These are phyloP conservation scores for Choiromyces venosus DNA, from an alignment of 495 filamentous ascomycete species.

Conservation along the genomic window DNA sequence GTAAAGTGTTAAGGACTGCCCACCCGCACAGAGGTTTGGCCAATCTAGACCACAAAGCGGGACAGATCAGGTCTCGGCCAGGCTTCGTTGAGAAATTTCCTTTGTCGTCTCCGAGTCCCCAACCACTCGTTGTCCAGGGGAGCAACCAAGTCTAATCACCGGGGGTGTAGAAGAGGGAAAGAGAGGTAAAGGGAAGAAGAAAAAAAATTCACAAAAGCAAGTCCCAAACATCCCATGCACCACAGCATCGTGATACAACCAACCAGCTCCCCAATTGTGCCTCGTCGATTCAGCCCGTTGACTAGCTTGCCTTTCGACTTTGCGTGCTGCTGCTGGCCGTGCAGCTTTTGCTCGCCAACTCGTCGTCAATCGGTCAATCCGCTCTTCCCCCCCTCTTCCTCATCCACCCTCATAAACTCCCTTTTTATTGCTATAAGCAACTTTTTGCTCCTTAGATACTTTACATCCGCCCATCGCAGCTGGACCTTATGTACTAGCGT, in stretches of 20 bases:
- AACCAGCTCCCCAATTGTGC: neutral
- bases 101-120: neutral
- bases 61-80: conserved; percentile 2
- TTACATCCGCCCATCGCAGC: conserved; percentile 19
- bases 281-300: neutral
- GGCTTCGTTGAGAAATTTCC: neutral
- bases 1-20: neutral
- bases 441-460: conserved; percentile 18
- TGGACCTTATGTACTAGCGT: conserved; percentile 19
- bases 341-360: conserved; percentile 23
- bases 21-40: neutral
- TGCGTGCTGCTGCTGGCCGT: conserved; percentile 34
- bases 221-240: conserved; percentile 3
- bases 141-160: neutral
- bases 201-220: neutral
- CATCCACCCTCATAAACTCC: conserved; percentile 27
- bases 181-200: neutral
- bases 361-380: conserved; percentile 19
- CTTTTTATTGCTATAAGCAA: conserved; percentile 37
- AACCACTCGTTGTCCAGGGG: neutral
- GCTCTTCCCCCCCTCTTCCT: conserved; percentile 22
- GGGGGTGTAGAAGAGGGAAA: neutral
- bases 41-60: neutral
- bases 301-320: conserved; percentile 17
- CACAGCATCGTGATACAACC: neutral